These are phyloP conservation scores for Pachyrhizus erosus DNA, from an alignment of 306 rosid species.

Conservation along the genomic window DNA sequence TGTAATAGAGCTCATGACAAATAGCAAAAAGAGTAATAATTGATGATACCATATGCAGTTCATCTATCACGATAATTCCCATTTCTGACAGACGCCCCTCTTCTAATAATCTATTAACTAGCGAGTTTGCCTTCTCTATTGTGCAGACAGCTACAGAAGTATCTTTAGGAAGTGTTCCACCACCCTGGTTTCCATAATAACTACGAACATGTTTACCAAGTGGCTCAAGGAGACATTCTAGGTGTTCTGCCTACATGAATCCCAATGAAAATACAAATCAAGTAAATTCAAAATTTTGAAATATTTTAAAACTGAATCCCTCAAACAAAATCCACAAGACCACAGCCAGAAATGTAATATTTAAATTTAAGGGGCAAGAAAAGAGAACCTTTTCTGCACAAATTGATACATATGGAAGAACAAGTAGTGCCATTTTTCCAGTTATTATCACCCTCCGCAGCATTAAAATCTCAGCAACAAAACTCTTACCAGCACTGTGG, in stretches of 20 bases:
- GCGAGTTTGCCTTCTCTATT: conserved; percentile 96
- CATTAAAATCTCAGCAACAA: conserved; percentile 97
- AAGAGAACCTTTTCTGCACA: conserved; percentile 91
- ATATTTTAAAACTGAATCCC: conserved; percentile 17
- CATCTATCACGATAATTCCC: conserved; percentile 97
- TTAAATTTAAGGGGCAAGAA: background rate
- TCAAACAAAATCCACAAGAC: conserved; percentile 32
- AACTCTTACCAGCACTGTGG: conserved; percentile 97
- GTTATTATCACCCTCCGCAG: conserved; percentile 75
- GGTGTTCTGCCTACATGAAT: conserved; percentile 84
- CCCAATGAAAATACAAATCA: conserved; percentile 32
- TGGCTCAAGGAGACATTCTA: conserved; percentile 92
- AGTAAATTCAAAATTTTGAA: conserved; percentile 17
- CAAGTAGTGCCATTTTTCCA: conserved; percentile 91
- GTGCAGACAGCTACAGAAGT: conserved; percentile 98
- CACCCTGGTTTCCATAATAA: conserved; percentile 97
- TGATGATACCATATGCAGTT: conserved; percentile 88
- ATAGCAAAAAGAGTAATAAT: conserved; percentile 24
- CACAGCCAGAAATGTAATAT: conserved; percentile 17
- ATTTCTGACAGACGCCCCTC: conserved; percentile 93
- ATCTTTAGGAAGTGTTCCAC: conserved; percentile 93
- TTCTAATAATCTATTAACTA: conserved; percentile 88
- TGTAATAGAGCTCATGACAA: conserved; percentile 32
- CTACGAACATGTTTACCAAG: conserved; percentile 93
- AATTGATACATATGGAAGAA: conserved; percentile 96